These are phyloP conservation scores for Boletellus ananiceps DNA, from an alignment of 768 basidiomycete genomes.

Conservation along the genomic window DNA sequence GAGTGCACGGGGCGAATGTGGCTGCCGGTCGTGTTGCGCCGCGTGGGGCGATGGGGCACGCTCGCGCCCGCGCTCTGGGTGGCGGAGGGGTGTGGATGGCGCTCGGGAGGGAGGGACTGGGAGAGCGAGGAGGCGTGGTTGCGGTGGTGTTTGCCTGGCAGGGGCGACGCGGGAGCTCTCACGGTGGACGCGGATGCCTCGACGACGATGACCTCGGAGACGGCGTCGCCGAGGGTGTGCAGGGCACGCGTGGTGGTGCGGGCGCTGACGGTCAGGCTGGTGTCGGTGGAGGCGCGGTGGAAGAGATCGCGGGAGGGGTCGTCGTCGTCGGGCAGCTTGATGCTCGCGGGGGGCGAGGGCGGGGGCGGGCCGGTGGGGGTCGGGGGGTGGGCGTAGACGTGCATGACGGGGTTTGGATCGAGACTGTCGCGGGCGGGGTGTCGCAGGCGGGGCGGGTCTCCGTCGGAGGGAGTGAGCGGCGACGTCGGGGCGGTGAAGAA, in stretches of 20 bases:
- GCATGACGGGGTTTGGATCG: conserved; percentile 34
- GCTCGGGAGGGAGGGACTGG: conserved; percentile 34
- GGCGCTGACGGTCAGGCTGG: conserved; percentile 33
- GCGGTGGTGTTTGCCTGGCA: conserved; percentile 17
- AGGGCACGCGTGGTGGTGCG: conserved; percentile 19
- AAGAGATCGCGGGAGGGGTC: conserved; percentile 23
- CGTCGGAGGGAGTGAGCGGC: background rate
- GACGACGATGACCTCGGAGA: conserved; percentile 18
- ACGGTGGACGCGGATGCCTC: conserved; percentile 12
- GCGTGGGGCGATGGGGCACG: conserved; percentile 37
- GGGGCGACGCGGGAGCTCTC: conserved; percentile 13
- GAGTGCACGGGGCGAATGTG: conserved; percentile 28
- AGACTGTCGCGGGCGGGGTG: conserved; percentile 25
- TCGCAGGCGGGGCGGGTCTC: too few species aligned
- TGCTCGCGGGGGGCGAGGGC: conserved; percentile 49
- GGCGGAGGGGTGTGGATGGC: conserved; percentile 50
- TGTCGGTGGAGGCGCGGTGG: conserved; percentile 51
- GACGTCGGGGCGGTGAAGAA: too few species aligned
- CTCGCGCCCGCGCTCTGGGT: too few species aligned
- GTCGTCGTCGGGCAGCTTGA: conserved; percentile 18
- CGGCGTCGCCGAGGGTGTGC: conserved; percentile 16
- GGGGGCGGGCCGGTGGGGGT: conserved; percentile 48
- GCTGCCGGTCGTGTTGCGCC: conserved; percentile 72
- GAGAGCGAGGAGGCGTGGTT: conserved; percentile 21
- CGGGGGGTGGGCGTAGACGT: conserved; percentile 25